A percentile compares a stretch with the other conserved stretches of the same genome.
Evolutionary conservation across 352 stramenopile genomes (phyloP).

Genomic region (Pythium utonaiense): DNA sequence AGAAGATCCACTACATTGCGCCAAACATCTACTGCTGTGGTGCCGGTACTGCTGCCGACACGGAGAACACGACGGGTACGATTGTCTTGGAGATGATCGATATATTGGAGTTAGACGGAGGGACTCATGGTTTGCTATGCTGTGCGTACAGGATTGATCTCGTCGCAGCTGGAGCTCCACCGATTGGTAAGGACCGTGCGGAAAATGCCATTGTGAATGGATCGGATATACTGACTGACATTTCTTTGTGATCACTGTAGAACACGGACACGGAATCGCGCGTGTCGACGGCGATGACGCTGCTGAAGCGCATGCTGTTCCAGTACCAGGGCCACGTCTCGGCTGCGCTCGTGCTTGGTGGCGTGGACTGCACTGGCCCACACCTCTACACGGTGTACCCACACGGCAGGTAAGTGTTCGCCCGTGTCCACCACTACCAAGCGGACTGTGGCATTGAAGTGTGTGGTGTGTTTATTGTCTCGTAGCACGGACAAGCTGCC

Average conservation of each 20-base stretch:
- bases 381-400: constrained; percentile 98
- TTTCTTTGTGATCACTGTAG: constrained; percentile 21
- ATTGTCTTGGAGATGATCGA: not conserved
- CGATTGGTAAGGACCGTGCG: constrained; percentile 69
- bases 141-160: constrained; percentile 42
- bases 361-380: constrained; percentile 93
- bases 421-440: not conserved
- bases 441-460: not conserved
- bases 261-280: constrained; percentile 86
- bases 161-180: constrained; percentile 94
- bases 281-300: constrained; percentile 96
- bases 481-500: constrained; percentile 94
- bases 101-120: not conserved
- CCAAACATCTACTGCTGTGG: constrained; percentile 99
- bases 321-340: constrained; percentile 95
- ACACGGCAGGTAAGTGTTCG: constrained; percentile 77
- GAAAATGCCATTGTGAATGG: not conserved
- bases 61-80: constrained; percentile 88
- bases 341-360: constrained; percentile 97
- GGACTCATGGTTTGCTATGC: not conserved
- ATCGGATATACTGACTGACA: not conserved
- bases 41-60: constrained; percentile 96
- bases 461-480: constrained; percentile 1
- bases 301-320: constrained; percentile 97
- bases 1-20: constrained; percentile 99